Evolutionary conservation across 257 asterid genomes (phyloP).

Genomic region (Jacaranda mimosifolia): DNA sequence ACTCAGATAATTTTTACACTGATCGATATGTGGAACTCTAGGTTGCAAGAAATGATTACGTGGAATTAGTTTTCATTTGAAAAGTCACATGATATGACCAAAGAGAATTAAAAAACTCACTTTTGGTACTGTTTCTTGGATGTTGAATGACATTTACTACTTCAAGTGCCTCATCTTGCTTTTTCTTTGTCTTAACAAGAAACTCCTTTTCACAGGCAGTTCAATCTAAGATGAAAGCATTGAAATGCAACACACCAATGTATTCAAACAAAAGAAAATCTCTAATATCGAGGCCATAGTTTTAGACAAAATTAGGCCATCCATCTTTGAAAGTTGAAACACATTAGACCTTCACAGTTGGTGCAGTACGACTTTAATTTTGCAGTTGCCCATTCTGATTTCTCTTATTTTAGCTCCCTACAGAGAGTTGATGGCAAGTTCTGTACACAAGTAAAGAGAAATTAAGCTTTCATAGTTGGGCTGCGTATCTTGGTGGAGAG

Average conservation of each 20-base stretch:
- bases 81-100: no score
- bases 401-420: neutral
- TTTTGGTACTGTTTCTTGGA: neutral
- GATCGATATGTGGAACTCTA: no score
- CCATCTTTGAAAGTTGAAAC: slow-evolving; percentile 33
- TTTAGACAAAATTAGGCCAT: slow-evolving; percentile 31
- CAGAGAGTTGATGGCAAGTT: slow-evolving; percentile 34
- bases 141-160: neutral
- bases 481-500: no score
- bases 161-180: no score
- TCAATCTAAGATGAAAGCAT: slow-evolving; percentile 16
- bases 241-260: slow-evolving; percentile 14
- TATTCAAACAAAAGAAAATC: slow-evolving; percentile 35
- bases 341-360: neutral
- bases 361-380: slow-evolving; percentile 12
- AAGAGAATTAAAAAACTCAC: neutral
- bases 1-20: no score
- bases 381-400: slow-evolving; percentile 7
- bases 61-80: no score
- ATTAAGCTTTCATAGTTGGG: no score
- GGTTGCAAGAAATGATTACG: no score
- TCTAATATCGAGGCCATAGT: slow-evolving; percentile 22
- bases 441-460: slow-evolving; percentile 9
- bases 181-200: neutral
- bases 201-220: slow-evolving; percentile 32